Base-by-base conservation (phyloP, 2,329 filamentous ascomycete genomes). In the Colletotrichum tabaci region DNA sequence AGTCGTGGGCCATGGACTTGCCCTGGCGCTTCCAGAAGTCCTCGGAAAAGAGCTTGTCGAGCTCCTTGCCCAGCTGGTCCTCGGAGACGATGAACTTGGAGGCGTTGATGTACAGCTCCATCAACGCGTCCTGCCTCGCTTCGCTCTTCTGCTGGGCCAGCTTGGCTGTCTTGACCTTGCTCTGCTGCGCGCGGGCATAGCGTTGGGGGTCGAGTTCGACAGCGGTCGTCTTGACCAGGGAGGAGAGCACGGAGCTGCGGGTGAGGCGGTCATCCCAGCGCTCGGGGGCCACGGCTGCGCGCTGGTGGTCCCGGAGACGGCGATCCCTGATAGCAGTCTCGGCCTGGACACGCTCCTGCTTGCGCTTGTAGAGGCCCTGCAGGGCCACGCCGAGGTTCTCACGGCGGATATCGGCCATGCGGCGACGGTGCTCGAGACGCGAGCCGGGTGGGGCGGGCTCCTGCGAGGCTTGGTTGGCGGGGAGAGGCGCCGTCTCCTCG, bases 71-170 rank as follows among this genome's bases (percentile, higher is more conserved):
- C 44, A 99, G 88, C 80, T 97, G 92, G 61, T 87, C 84, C 80
- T 97, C 95, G 30, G 88, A 91, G 21, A 94, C 91, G 79, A 99
- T 98, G 83, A 98, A 99, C 49, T 90, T 86, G 35, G 93, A 89
- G 6, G 96, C 95, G 76, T 95, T 93, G 84, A 96, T 93, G 83
- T 99, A 99, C 15, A 99, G 88, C 70, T 94, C 91, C 82, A 98
- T 94, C 40, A 99, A 84, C 18, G 92, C 88, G 75, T 96, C 90
- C 72, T 89, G 87, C 61, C 93, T 89, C 64, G 87, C 86, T 69
- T 91, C 87, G 53, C 86, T 85, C 79, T 91, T 90, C 64, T 84
- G 80, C 12, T 82, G 83, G 42, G 85, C 80, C 52, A 87, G 80
- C 16, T 84, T 82, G 16, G 81, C 80, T 16, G 85, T 84, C 55